phyloP scores from a whole-genome alignment of 179 eudicot genomes.

The Monotropa hypopitys region DNA sequence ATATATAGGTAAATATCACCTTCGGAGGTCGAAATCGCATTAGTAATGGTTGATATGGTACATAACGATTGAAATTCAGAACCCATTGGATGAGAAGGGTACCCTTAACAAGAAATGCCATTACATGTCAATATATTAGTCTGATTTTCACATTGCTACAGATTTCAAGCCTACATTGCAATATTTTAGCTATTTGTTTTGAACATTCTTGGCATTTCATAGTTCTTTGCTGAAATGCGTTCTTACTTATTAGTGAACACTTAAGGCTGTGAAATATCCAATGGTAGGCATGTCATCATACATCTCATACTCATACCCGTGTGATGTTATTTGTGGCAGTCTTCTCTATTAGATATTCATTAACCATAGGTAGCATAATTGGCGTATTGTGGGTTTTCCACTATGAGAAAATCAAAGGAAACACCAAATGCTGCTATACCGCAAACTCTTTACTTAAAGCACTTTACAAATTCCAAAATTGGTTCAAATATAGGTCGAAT shows the following conservation, averaged over 20 bases:
- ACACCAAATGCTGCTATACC: not conserved
- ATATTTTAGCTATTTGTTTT: not conserved
- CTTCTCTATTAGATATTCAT: not conserved
- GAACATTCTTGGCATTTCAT: not conserved
- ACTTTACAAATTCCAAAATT: not conserved
- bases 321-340: not conserved
- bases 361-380: not conserved
- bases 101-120: not conserved
- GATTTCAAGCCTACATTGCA: not conserved
- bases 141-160: not conserved
- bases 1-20: not conserved
- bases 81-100: not conserved
- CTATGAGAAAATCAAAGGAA: not conserved
- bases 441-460: not conserved
- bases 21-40: not conserved
- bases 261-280: no score
- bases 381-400: not conserved
- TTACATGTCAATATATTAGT: not conserved
- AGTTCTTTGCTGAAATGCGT: not conserved
- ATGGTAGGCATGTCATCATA: no score
- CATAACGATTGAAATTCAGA: not conserved
- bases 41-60: no score
- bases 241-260: no score
- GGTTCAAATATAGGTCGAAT: not conserved
- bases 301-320: not conserved